Base-by-base conservation (phyloP, 164 flowering plant genomes). In the Protea cynaroides region DNA sequence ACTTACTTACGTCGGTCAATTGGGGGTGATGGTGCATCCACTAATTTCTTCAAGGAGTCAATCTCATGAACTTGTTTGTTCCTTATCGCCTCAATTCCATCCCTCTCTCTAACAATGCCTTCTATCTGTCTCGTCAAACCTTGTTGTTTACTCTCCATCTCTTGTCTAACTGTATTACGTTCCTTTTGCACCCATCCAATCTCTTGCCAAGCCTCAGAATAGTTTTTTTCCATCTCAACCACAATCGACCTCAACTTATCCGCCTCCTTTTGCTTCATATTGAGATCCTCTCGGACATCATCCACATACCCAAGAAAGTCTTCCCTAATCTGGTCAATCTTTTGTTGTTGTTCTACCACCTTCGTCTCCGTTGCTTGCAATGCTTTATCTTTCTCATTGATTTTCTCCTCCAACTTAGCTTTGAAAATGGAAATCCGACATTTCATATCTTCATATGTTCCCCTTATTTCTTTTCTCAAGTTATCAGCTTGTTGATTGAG, bases 11-110 rank as follows among this genome's bases (percentile, higher is more conserved):
- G n/a, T n/a, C n/a, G n/a, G n/a, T n/a, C n/a, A n/a, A n/a, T n/a
- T n/a, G n/a, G n/a, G 2, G 25, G 63, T 11, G n/a, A 62, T 5
- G 79, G 66, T 22, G 62, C 74, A 21, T 53, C 62, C 47, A 77
- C 58, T 37, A 64, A 59, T 15, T 72, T 55, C 75, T 71, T 67
- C 75, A 81, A 56, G 14, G 23, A 21, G 50, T 43, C 62, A 65
- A 83, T 74, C 71, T 75, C 76, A 23, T 1, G 8, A 17, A 71
- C 84, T 5, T 59, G 66, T 38, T 72, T 78, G 3, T 14, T 25
- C 63, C 65, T 72, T 44, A 25, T 68, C 51, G 55, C 47, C 67
- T 66, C 77, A 40, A 67, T 43, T 53, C 49, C 68, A 18, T 25
- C 52, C 55, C 43, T 72, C 62, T 73, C 57, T 15, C 25, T 59